Evolutionary conservation across 2,329 filamentous ascomycete species (phyloP).

Genomic region (Arthrobotrys conoides): DNA sequence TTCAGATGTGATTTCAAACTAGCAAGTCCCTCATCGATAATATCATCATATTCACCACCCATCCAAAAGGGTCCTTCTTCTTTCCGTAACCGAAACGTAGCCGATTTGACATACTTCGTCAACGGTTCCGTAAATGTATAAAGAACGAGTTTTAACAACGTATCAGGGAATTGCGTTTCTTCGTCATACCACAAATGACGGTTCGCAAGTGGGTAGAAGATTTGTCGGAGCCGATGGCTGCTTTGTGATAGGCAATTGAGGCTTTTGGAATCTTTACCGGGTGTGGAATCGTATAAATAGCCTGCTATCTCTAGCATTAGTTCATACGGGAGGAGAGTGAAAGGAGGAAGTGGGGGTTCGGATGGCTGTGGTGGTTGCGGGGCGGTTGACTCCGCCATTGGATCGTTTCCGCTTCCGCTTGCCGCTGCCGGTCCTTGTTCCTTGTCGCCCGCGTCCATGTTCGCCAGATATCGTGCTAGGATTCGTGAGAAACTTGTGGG

Average conservation of each 20-base stretch:
- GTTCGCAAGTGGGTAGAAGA: conserved; percentile 29
- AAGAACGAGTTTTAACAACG: conserved; percentile 24
- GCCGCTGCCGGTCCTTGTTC: not conserved
- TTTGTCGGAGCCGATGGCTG: conserved; percentile 21
- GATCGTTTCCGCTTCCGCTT: not conserved
- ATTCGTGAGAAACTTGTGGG: not conserved
- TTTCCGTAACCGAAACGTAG: conserved; percentile 26
- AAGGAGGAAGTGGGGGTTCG: not conserved
- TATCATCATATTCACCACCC: conserved; percentile 25
- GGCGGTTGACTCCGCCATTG: not conserved
- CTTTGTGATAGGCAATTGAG: conserved; percentile 40
- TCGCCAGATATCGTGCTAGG: not conserved
- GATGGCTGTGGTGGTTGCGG: not conserved
- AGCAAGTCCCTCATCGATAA: conserved; percentile 6
- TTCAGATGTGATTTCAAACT: not conserved
- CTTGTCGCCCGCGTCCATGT: not conserved
- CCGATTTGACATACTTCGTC: conserved; percentile 24
- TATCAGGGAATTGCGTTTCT: conserved; percentile 19
- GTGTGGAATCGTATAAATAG: not conserved
- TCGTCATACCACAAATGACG: conserved; percentile 44
- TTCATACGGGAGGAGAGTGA: conserved; percentile 26
- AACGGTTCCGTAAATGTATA: conserved; percentile 37
- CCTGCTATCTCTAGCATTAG: conserved; percentile 25
- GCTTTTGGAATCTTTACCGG: not conserved
- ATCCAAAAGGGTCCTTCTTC: conserved; percentile 8